These are phyloP conservation scores for Saksenaea oblongispora DNA, from an alignment of 371 early-diverging fungal species.

Conservation along the genomic window DNA sequence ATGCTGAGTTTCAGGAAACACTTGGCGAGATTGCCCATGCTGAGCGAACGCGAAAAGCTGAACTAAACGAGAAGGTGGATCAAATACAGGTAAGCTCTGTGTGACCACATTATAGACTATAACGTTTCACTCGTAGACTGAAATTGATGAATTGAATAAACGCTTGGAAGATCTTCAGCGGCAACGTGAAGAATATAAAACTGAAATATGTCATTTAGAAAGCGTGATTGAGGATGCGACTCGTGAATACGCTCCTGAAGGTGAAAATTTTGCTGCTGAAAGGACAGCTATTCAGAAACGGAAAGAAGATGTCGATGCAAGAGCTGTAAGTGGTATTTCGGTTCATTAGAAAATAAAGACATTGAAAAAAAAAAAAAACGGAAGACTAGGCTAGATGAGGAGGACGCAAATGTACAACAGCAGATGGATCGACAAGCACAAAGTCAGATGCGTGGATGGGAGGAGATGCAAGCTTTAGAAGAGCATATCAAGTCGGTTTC, in stretches of 20 bases:
- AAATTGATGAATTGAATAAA: slow-evolving; percentile 18
- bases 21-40: slow-evolving; percentile 22
- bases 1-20: slow-evolving; percentile 15
- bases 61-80: slow-evolving; percentile 7
- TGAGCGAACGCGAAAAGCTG: slow-evolving; percentile 12
- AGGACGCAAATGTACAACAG: slow-evolving; percentile 8
- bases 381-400: slow-evolving; percentile 2
- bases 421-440: slow-evolving; percentile 10
- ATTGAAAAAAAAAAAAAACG: not conserved
- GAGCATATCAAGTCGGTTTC: slow-evolving; percentile 2
- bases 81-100: slow-evolving; percentile 1
- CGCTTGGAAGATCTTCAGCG: slow-evolving; percentile 12
- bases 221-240: slow-evolving; percentile 11
- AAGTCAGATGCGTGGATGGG: slow-evolving; percentile 2
- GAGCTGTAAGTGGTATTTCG: not conserved
- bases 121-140: slow-evolving; percentile 1
- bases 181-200: slow-evolving; percentile 13
- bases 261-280: slow-evolving; percentile 12
- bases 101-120: not conserved
- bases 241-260: slow-evolving; percentile 12
- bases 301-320: slow-evolving; percentile 12
- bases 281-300: slow-evolving; percentile 7
- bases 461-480: slow-evolving; percentile 9
- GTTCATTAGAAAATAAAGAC: not conserved
- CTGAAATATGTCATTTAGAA: not conserved